Evolutionary conservation across 2,329 filamentous ascomycete genomes (phyloP), one percentile per base, ranked within the genome.

Genomic region (Arthrobotrys musiformis): DNA sequence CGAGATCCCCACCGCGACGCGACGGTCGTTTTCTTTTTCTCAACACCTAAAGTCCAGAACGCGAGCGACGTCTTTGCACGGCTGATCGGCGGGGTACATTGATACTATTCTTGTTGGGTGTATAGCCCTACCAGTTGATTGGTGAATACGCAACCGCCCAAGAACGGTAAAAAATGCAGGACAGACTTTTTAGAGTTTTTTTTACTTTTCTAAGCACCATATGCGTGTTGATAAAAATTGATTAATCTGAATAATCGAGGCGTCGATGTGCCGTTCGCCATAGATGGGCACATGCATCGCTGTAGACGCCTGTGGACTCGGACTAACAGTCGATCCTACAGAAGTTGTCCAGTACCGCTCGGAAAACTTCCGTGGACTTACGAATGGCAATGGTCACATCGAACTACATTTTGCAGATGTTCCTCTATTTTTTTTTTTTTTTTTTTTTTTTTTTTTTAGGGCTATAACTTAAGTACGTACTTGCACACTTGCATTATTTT

Each of bases 81-180:
- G 56, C 48, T 70, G 72, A 76, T 76, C 72, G 54, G 50, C 72
- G 28, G 40, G 28, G 58, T n/a, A n/a, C n/a, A 44, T 37, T 52
- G 19, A 17, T 40, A 40, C 46, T 63, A 58, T 68, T 62, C 11
- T 50, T 26, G n/a, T 42, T 52, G 24, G 42, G 61, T 42, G 19
- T 60, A 52, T 60, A 42, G 19, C 28, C 52, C n/a, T 19, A 42
- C 7, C 42, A 68, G 40, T 17, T 77, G 58, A 66, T 66, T 70
- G 66, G 64, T 68, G 63, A 69, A 58, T 33, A 44, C 19, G 33
- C 30, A 74, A 50, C 69, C 60, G 69, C 28, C 52, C 19, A 5
- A n/a, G 54, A 33, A 58, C 54, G 54, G 54, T 22, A 37, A 15
- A 40, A 22, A 8, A 35, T 42, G 58, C 46, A 35, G 28, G 58